Percentiles rank a stretch among this genome's conserved stretches.
Evolutionary conservation across 2,329 filamentous ascomycete species (phyloP).

Genomic region (Monosporascus sp.): DNA sequence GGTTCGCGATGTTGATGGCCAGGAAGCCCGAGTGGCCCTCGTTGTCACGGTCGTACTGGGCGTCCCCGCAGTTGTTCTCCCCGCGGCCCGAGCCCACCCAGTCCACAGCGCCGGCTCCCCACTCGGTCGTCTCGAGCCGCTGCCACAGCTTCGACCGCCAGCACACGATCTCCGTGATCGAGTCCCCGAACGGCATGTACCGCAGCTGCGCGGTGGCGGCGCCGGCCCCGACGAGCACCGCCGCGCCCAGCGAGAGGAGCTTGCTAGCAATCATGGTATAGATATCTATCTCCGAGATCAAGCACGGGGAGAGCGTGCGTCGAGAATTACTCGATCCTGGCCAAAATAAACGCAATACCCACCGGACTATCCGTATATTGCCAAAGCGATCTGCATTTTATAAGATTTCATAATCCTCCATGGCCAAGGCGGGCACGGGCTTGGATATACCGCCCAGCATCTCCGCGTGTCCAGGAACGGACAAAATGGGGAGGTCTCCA

Average conservation of each 20-base stretch:
- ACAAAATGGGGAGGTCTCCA: too few relatives aligned
- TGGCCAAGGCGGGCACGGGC: too few relatives aligned
- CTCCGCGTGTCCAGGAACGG: too few relatives aligned
- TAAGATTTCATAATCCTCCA: too few relatives aligned
- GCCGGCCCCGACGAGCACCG: slow-evolving; percentile 5
- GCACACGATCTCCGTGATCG: slow-evolving; percentile 38
- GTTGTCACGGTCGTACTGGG: slow-evolving; percentile 36
- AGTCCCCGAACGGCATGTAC: slow-evolving; percentile 39
- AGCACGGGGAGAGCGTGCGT: too few relatives aligned
- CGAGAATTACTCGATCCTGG: too few relatives aligned
- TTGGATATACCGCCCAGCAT: too few relatives aligned
- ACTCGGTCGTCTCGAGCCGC: slow-evolving; percentile 32
- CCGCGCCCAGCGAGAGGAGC: slow-evolving; percentile 13
- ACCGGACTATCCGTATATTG: too few relatives aligned
- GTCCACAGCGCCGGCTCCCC: slow-evolving; percentile 27
- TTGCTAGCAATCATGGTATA: slow-evolving; percentile 18
- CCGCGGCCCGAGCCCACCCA: slow-evolving; percentile 30
- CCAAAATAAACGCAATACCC: too few relatives aligned
- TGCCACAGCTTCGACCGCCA: slow-evolving; percentile 38
- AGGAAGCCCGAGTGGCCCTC: slow-evolving; percentile 39
- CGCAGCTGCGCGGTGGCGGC: slow-evolving; percentile 20
- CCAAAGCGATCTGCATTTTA: too few relatives aligned
- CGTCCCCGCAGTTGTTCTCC: slow-evolving; percentile 30
- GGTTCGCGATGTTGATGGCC: slow-evolving; percentile 38
- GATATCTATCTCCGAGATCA: too few relatives aligned